A percentile compares a stretch with the other conserved stretches of the same genome.
Conservation (phyloP, 306 rosid genomes). For the Trifolium subterraneum region DNA sequence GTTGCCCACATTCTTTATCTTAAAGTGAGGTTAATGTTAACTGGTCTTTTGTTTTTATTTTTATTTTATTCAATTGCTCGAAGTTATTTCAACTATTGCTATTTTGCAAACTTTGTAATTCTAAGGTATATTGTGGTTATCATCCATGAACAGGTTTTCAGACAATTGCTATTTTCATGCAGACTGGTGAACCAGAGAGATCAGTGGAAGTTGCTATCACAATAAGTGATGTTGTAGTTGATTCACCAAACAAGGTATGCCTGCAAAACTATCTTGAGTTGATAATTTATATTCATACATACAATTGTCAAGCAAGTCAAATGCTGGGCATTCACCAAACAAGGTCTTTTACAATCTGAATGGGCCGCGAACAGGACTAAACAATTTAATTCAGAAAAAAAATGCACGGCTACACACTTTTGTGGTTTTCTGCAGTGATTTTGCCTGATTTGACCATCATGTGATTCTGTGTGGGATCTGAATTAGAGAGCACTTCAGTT, state of each 20-base stretch:
- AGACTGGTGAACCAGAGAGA: slow-evolving; percentile 83
- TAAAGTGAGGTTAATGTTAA: slow-evolving; percentile 19
- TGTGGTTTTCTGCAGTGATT: too few relatives aligned
- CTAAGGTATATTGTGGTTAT: slow-evolving; percentile 93
- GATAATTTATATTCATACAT: slow-evolving; percentile 10
- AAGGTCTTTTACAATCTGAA: neutral
- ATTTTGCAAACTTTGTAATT: slow-evolving; percentile 56
- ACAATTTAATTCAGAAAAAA: too few relatives aligned
- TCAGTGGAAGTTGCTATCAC: slow-evolving; percentile 61
- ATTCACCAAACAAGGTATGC: slow-evolving; percentile 88
- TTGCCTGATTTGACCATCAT: too few relatives aligned
- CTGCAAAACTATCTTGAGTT: slow-evolving; percentile 33
- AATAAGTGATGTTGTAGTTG: slow-evolving; percentile 70
- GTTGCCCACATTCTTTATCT: slow-evolving; percentile 23
- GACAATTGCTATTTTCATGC: slow-evolving; percentile 99
- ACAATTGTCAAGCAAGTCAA: slow-evolving; percentile 4
- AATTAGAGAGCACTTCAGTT: too few relatives aligned
- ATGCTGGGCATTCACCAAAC: slow-evolving; percentile 9
- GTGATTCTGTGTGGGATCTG: too few relatives aligned
- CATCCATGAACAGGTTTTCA: slow-evolving; percentile 99
- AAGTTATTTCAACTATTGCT: slow-evolving; percentile 49
- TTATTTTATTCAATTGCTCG: slow-evolving; percentile 33
- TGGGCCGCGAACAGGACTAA: too few relatives aligned
- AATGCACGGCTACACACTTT: too few relatives aligned
- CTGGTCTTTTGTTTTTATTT: slow-evolving; percentile 23